Evolutionary conservation across 2,329 filamentous ascomycete genomes (phyloP).

Genomic region (Knoxdaviesia capensis): DNA sequence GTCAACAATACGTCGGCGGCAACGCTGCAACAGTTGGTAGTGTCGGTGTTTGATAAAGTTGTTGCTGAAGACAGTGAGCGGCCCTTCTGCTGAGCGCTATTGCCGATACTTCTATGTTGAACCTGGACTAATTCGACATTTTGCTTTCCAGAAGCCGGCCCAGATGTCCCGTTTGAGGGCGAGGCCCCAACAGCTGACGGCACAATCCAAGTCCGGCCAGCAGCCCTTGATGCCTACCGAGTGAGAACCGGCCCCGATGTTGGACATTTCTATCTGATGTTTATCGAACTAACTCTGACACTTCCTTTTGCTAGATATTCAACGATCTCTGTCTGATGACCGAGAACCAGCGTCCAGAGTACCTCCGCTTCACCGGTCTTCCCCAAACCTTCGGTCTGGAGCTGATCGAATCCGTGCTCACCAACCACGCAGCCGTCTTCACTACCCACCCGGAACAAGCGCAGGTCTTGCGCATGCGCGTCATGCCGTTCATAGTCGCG

Average conservation of each 20-base stretch:
- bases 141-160: slow-evolving; percentile 14
- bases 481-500: slow-evolving; percentile 69
- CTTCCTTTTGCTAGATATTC: slow-evolving; percentile 38
- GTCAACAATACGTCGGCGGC: slow-evolving; percentile 92
- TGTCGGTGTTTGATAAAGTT: slow-evolving; percentile 85
- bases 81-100: background rate
- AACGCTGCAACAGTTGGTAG: slow-evolving; percentile 86
- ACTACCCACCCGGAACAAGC: slow-evolving; percentile 60
- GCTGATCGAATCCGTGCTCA: slow-evolving; percentile 75
- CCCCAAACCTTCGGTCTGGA: slow-evolving; percentile 74
- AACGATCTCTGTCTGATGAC: slow-evolving; percentile 78
- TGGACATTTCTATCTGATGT: background rate
- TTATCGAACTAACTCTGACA: background rate
- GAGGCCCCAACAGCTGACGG: slow-evolving; percentile 49
- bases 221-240: slow-evolving; percentile 69
- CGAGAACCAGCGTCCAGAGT: slow-evolving; percentile 66
- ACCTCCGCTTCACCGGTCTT: slow-evolving; percentile 58
- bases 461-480: slow-evolving; percentile 51
- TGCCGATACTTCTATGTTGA: background rate
- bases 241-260: slow-evolving; percentile 17
- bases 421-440: slow-evolving; percentile 70
- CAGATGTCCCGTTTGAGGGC: slow-evolving; percentile 37
- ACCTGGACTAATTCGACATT: background rate
- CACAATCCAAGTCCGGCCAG: slow-evolving; percentile 45
- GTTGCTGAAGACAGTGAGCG: slow-evolving; percentile 55